Base-by-base conservation (phyloP, 345 rosid genomes). In the Lepidium didymum region DNA sequence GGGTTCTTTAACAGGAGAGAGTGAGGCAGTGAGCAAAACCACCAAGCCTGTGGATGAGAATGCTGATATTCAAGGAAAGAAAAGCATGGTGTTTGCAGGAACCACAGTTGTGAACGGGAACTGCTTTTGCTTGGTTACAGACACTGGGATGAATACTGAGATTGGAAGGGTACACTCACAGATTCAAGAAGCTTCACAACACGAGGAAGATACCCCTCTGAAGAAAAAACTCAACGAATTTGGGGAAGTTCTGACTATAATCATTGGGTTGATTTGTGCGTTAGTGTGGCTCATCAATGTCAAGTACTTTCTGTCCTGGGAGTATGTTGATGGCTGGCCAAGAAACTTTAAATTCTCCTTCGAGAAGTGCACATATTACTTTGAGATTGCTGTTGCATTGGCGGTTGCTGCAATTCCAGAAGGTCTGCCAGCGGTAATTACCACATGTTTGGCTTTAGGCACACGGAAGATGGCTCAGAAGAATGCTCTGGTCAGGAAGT, bases 331-430 rank as follows among this genome's bases (percentile, higher is more conserved):
- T 73, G 96, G 97, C 18, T 83, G 92, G 96, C 96, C 97, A 0
- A 80, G 62, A 64, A 93, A 90, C 77, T 88, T 93, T 38, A 88
- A 86, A 64, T 93, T 93, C 68, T 93, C 97, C 10, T 88, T 93
- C 16, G 98, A 93, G 83, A 93, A 91, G 81, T 93, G 97, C 83
- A 93, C 98, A 3, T 93, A 93, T 52, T 93, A 93, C 83, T 93
- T 93, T 69, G 96, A 93, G 80, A 93, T 93, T 64, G 98, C 98
- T 36, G 97, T 93, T 25, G 97, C 98, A 18, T 74, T 90, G 78
- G 97, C 96, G 0, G 98, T 93, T 49, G 98, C 98, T 72, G 98
- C 98, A 3, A 93, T 93, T 69, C 98, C 98, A 9, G 97, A 93
- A 79, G 98, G 98, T 66, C 67, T 90, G 46, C 98, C 98, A 3